phyloP scores from a whole-genome alignment of 1,284 basidiomycete genomes.

The Melampsora americana region DNA sequence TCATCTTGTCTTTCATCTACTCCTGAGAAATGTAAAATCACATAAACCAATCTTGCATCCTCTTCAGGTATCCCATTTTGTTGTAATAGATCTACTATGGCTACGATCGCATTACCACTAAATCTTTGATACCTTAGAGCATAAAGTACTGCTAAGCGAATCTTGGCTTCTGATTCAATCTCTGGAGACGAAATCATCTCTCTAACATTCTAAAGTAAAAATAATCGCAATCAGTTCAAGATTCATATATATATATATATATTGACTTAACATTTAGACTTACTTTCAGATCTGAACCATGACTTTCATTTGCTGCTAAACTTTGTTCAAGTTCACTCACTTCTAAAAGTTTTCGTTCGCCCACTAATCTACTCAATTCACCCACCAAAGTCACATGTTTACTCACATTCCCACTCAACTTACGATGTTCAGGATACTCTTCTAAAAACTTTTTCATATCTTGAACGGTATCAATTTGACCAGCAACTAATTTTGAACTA shows the following conservation, averaged over 20 bases:
- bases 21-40: constrained; percentile 87
- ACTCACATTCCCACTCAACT: constrained; percentile 93
- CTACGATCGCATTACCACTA: constrained; percentile 75
- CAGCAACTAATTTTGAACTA: constrained; percentile 59
- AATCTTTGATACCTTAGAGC: constrained; percentile 92
- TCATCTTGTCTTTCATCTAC: constrained; percentile 96
- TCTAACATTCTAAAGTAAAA: constrained; percentile 67
- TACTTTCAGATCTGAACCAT: constrained; percentile 75
- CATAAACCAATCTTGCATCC: constrained; percentile 88
- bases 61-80: constrained; percentile 76
- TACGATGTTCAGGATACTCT: constrained; percentile 95
- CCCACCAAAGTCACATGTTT: constrained; percentile 97
- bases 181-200: constrained; percentile 66
- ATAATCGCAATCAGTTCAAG: constrained; percentile 46
- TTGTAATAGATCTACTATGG: constrained; percentile 76
- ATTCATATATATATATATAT: background rate
- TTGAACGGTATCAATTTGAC: constrained; percentile 83
- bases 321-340: constrained; percentile 95
- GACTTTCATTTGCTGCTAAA: constrained; percentile 82
- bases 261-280: no score
- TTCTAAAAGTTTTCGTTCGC: constrained; percentile 76
- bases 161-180: constrained; percentile 75
- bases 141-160: constrained; percentile 88
- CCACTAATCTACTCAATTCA: constrained; percentile 86
- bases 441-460: constrained; percentile 99